phyloP scores from a whole-genome alignment of 2,329 filamentous ascomycete species.

The Daldinia sp. region DNA sequence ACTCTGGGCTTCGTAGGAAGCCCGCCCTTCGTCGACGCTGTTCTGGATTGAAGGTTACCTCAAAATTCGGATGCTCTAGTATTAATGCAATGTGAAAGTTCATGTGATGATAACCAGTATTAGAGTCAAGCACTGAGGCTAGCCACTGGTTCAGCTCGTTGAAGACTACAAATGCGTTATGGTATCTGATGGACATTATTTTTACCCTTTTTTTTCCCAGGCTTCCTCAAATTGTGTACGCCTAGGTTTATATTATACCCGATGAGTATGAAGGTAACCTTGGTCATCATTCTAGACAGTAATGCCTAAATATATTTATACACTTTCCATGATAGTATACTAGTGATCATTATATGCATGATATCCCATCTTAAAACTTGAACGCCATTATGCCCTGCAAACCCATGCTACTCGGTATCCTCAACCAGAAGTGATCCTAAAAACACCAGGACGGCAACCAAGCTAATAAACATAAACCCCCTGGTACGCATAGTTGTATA shows the following conservation, averaged over 20 bases:
- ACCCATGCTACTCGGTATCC: conserved; percentile 30
- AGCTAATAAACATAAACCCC: conserved; percentile 12
- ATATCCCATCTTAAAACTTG: conserved; percentile 5
- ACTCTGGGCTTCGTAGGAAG: conserved; percentile 48
- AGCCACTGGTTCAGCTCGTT: conserved; percentile 53
- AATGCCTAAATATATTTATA: conserved; percentile 20
- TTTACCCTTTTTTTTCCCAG: conserved; percentile 19
- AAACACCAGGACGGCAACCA: conserved; percentile 22
- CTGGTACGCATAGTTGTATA: conserved; percentile 8
- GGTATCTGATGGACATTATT: conserved; percentile 56
- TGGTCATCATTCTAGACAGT: not conserved
- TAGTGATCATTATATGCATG: conserved; percentile 23
- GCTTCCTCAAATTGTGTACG: not conserved
- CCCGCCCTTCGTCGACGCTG: conserved; percentile 29
- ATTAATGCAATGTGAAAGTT: conserved; percentile 56
- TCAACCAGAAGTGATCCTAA: conserved; percentile 23
- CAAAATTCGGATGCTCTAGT: conserved; percentile 12
- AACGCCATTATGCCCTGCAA: conserved; percentile 25
- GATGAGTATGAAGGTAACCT: too few species aligned
- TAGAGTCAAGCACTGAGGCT: conserved; percentile 99
- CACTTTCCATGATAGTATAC: conserved; percentile 1
- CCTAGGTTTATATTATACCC: not conserved
- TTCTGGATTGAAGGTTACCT: conserved; percentile 30
- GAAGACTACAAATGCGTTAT: conserved; percentile 59
- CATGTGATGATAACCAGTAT: conserved; percentile 91